Conservation (phyloP, 78 protist species). For the Tieghemostelium lacteum region DNA sequence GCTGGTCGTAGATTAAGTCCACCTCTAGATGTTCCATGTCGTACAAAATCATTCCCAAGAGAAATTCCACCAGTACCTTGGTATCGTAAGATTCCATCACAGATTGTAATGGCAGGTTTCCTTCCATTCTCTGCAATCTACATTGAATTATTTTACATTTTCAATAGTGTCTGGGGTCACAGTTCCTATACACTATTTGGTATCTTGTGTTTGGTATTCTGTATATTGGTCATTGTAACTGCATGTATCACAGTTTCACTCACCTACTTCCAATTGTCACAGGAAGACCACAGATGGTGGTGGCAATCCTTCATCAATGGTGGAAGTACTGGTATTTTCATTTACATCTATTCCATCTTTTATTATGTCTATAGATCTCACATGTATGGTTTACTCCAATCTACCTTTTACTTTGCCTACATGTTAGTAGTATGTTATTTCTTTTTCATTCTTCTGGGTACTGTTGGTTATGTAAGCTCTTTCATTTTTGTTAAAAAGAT, state of each 20-base stretch:
- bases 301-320: slow-evolving; percentile 92
- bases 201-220: slow-evolving; percentile 90
- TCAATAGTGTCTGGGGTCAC: slow-evolving; percentile 96
- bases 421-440: slow-evolving; percentile 90
- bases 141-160: slow-evolving; percentile 97
- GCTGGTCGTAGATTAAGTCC: slow-evolving; percentile 87
- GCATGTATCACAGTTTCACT: slow-evolving; percentile 96
- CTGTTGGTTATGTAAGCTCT: slow-evolving; percentile 94
- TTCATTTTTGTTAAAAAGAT: slow-evolving; percentile 93
- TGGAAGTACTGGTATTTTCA: slow-evolving; percentile 93
- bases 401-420: slow-evolving; percentile 96
- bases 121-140: slow-evolving; percentile 98
- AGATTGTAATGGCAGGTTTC: slow-evolving; percentile 95
- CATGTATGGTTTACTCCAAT: slow-evolving; percentile 97
- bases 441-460: slow-evolving; percentile 94
- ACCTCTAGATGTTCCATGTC: slow-evolving; percentile 94
- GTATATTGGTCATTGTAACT: slow-evolving; percentile 94
- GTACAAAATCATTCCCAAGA: slow-evolving; percentile 91
- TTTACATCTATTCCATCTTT: slow-evolving; percentile 92
- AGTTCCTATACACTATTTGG: slow-evolving; percentile 93
- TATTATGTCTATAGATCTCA: slow-evolving; percentile 87
- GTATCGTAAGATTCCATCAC: slow-evolving; percentile 86
- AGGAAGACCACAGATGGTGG: slow-evolving; percentile 99
- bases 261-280: slow-evolving; percentile 96
- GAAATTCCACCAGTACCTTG: slow-evolving; percentile 96